Conservation (phyloP, 2,329 filamentous ascomycete genomes). For the Claviceps cyperi region DNA sequence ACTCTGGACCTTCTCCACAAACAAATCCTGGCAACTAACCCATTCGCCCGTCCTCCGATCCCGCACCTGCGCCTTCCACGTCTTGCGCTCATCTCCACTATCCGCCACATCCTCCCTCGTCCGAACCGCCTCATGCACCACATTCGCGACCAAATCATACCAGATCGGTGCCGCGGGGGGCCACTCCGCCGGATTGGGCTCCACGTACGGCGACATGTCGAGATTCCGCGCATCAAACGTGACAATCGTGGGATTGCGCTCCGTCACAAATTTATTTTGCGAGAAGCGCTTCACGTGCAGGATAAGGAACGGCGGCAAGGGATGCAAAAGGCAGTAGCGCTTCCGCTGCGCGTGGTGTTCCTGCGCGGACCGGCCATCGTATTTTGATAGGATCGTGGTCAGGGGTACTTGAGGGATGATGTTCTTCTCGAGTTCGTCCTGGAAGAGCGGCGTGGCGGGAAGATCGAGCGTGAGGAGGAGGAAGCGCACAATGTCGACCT, state of each 20-base stretch:
- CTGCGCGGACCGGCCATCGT: slow-evolving; percentile 76
- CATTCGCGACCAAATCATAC: slow-evolving; percentile 93
- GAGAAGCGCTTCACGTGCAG: slow-evolving; percentile 97
- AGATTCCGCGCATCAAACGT: slow-evolving; percentile 77
- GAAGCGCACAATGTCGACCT: slow-evolving; percentile 64
- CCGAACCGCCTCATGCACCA: slow-evolving; percentile 73
- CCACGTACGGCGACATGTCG: slow-evolving; percentile 80
- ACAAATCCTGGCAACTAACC: slow-evolving; percentile 88
- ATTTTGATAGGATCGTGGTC: slow-evolving; percentile 72
- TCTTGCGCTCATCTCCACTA: slow-evolving; percentile 72
- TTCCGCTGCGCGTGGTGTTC: slow-evolving; percentile 81
- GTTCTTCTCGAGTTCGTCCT: slow-evolving; percentile 85
- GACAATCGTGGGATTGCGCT: slow-evolving; percentile 95
- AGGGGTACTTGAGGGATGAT: slow-evolving; percentile 91
- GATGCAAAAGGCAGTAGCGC: slow-evolving; percentile 78
- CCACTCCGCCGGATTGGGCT: slow-evolving; percentile 63
- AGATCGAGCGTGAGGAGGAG: slow-evolving; percentile 88
- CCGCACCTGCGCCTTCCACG: slow-evolving; percentile 84
- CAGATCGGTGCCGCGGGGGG: slow-evolving; percentile 68
- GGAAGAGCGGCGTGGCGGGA: slow-evolving; percentile 83
- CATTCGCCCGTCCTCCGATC: slow-evolving; percentile 75
- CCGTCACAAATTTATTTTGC: slow-evolving; percentile 88
- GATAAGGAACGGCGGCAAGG: slow-evolving; percentile 76
- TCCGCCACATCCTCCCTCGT: slow-evolving; percentile 75
- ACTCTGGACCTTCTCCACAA: slow-evolving; percentile 75